Percentiles rank a stretch among this genome's conserved stretches.
Evolutionary conservation across 305 asterid species (phyloP).

Genomic region (Andrographis paniculata): DNA sequence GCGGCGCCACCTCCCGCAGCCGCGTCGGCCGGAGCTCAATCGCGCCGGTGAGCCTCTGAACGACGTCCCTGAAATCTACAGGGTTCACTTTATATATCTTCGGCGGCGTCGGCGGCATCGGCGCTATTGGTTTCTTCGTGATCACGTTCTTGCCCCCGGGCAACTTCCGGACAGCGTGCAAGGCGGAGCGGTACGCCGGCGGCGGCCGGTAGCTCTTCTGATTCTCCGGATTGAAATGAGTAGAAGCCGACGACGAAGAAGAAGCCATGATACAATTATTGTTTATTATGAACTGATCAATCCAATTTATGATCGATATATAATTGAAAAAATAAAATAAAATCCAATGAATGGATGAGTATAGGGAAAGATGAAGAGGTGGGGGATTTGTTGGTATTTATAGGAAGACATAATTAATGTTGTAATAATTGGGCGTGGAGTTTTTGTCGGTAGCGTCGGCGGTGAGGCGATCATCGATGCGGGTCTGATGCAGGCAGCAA

Average conservation of each 20-base stretch:
- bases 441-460: too few species aligned
- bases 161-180: neutral
- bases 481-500: too few species aligned
- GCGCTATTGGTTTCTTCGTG: slow-evolving; percentile 19
- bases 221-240: neutral
- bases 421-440: too few species aligned
- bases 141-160: neutral
- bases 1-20: slow-evolving; percentile 36
- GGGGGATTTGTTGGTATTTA: too few species aligned
- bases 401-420: too few species aligned
- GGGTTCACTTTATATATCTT: slow-evolving; percentile 24
- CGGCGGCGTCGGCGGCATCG: slow-evolving; percentile 18
- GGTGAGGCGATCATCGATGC: too few species aligned
- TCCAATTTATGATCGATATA: too few species aligned
- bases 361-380: too few species aligned
- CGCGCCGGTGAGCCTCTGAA: slow-evolving; percentile 21
- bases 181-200: neutral
- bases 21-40: slow-evolving; percentile 17
- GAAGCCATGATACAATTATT: too few species aligned
- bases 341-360: too few species aligned
- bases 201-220: neutral
- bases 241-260: neutral
- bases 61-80: slow-evolving; percentile 21
- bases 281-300: too few species aligned
- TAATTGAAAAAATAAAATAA: too few species aligned